These are phyloP conservation scores for Naganishia antarctica DNA, from an alignment of 768 basidiomycete species.

Conservation along the genomic window DNA sequence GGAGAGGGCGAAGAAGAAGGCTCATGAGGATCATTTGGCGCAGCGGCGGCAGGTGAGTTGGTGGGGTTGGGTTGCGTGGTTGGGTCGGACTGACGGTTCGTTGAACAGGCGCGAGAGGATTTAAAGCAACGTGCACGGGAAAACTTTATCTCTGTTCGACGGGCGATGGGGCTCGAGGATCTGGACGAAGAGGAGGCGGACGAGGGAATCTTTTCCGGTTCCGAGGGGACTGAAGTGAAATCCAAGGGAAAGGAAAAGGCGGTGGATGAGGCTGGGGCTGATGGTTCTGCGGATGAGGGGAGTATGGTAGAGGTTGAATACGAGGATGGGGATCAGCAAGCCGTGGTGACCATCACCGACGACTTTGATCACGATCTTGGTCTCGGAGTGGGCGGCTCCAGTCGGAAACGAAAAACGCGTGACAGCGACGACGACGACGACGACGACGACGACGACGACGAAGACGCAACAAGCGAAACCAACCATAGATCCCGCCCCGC, in stretches of 20 bases:
- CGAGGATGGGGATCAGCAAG: conserved; percentile 75
- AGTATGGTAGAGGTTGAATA: conserved; percentile 56
- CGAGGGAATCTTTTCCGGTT: conserved; percentile 52
- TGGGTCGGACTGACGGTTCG: no score
- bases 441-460: not conserved
- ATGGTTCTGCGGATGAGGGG: conserved; percentile 72
- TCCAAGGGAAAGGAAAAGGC: conserved; percentile 8
- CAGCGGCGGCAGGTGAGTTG: conserved; percentile 67
- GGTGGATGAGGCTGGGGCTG: conserved; percentile 50
- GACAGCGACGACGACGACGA: conserved; percentile 23
- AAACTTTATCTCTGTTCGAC: conserved; percentile 73
- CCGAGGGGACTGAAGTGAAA: conserved; percentile 39
- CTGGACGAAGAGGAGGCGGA: conserved; percentile 54
- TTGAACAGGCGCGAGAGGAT: conserved; percentile 65
- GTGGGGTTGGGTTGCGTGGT: no score
- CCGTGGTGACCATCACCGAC: conserved; percentile 85
- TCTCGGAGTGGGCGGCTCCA: conserved; percentile 49
- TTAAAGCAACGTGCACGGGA: conserved; percentile 70
- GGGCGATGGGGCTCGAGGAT: conserved; percentile 52
- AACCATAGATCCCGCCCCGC: no score
- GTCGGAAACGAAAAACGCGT: not conserved
- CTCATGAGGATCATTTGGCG: conserved; percentile 70
- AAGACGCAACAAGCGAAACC: no score
- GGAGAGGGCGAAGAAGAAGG: conserved; percentile 67
- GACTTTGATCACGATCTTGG: conserved; percentile 68